Conservation (phyloP, 108 stramenopile genomes). For the Discostella stelligeroides region DNA sequence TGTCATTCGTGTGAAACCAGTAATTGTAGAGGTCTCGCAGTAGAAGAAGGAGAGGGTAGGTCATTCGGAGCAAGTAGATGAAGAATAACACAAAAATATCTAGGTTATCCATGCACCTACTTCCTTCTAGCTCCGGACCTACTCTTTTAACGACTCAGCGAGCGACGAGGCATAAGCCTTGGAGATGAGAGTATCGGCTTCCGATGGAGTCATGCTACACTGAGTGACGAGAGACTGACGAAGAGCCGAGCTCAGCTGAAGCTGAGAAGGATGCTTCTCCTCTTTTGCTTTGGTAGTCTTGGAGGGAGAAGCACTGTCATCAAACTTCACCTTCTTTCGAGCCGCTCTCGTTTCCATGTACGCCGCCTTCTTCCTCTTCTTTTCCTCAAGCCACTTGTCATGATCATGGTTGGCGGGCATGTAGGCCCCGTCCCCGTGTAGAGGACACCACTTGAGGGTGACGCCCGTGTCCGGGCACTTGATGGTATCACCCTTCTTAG, state of each 20-base stretch:
- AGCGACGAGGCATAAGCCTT: neutral
- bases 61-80: slow-evolving; percentile 2
- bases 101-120: slow-evolving; percentile 2
- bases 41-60: neutral
- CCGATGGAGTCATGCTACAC: neutral
- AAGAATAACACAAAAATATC: neutral
- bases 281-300: no score
- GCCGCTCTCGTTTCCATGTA: neutral
- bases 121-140: slow-evolving; percentile 5
- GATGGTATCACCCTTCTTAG: neutral
- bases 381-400: slow-evolving; percentile 1
- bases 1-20: neutral
- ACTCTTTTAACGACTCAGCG: slow-evolving; percentile 10
- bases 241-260: slow-evolving; percentile 3
- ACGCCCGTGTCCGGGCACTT: neutral
- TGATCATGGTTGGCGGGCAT: slow-evolving; percentile 19
- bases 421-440: slow-evolving; percentile 8
- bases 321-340: neutral
- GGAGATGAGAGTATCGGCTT: no score
- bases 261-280: neutral
- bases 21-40: neutral
- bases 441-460: slow-evolving; percentile 6
- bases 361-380: neutral
- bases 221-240: neutral
- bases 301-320: no score